Percentiles rank a stretch among this genome's conserved stretches.
Evolutionary conservation across 495 filamentous ascomycete species (phyloP).

Genomic region (Trichocladium uniseriatum): DNA sequence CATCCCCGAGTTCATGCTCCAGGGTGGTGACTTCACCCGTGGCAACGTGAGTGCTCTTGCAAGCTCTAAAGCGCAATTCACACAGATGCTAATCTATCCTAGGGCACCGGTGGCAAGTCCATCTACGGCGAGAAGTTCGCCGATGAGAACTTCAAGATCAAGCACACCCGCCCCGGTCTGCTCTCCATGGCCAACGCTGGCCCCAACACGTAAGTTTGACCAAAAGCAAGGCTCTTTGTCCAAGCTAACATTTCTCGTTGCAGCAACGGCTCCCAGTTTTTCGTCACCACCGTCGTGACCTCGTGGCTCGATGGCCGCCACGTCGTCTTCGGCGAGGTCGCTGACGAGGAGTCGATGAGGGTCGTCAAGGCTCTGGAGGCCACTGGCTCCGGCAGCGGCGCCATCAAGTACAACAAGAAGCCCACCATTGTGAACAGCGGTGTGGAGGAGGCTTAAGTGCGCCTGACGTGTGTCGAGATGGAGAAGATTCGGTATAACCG

Average conservation of each 20-base stretch:
- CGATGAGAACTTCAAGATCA: constrained; percentile 67
- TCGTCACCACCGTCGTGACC: constrained; percentile 64
- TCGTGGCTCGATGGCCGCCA: constrained; percentile 70
- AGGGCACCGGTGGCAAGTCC: constrained; percentile 80
- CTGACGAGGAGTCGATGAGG: constrained; percentile 49
- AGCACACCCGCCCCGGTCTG: constrained; percentile 54
- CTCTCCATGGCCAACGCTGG: constrained; percentile 83
- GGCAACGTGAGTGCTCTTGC: constrained; percentile 61
- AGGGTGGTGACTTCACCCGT: constrained; percentile 98
- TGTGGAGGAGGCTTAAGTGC: constrained; percentile 36
- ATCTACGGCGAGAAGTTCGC: constrained; percentile 82
- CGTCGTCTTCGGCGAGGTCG: constrained; percentile 74
- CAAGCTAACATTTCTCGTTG: constrained; percentile 1
- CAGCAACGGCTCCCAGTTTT: constrained; percentile 73
- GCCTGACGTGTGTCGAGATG: not conserved
- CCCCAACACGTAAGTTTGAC: constrained; percentile 56
- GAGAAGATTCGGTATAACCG: not conserved
- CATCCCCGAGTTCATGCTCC: constrained; percentile 96
- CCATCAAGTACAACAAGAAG: constrained; percentile 52
- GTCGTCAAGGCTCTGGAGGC: constrained; percentile 69
- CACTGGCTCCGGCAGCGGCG: constrained; percentile 52
- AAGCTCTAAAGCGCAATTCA: not conserved
- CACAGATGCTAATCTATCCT: constrained; percentile 8
- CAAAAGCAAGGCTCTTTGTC: not conserved
- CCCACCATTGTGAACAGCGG: constrained; percentile 59